Conservation (phyloP, 2,329 filamentous ascomycete genomes). For the Penicillium concentricum region DNA sequence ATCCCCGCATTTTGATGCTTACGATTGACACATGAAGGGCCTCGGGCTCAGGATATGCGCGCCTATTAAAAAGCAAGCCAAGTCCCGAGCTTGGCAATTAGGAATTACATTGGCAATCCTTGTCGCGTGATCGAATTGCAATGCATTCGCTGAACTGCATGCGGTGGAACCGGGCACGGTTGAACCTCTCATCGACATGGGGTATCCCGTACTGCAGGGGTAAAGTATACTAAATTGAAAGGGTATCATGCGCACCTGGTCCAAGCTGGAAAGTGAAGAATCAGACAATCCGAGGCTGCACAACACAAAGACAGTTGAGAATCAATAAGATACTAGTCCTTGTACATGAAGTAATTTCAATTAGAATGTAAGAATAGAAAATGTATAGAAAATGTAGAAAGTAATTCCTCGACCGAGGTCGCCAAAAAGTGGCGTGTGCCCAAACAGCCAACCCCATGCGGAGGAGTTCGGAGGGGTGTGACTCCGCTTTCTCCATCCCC, state of each 20-base stretch:
- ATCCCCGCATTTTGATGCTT: constrained; percentile 16
- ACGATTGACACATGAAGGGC: constrained; percentile 30
- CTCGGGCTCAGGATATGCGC: background rate
- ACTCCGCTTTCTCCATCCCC: constrained; percentile 24
- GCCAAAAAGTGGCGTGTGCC: constrained; percentile 2
- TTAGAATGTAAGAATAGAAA: background rate
- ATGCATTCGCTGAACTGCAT: constrained; percentile 4
- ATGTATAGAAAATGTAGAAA: background rate
- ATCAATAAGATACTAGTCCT: background rate
- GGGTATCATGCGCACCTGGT: background rate
- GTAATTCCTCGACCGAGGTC: constrained; percentile 11
- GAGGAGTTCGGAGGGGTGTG: constrained; percentile 26
- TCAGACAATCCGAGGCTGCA: background rate
- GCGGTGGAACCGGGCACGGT: background rate
- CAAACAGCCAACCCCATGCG: constrained; percentile 15
- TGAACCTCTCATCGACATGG: background rate
- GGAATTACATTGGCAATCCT: background rate
- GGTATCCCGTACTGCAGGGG: background rate
- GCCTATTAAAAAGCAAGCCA: background rate
- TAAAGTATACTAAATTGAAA: background rate
- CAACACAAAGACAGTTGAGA: background rate
- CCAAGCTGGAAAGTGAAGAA: constrained; percentile 1
- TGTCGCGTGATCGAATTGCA: constrained; percentile 11
- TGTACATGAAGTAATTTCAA: background rate
- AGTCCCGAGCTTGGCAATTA: background rate